Base-by-base conservation (phyloP, 2,329 filamentous ascomycete species). In the Penicillium decumbens region DNA sequence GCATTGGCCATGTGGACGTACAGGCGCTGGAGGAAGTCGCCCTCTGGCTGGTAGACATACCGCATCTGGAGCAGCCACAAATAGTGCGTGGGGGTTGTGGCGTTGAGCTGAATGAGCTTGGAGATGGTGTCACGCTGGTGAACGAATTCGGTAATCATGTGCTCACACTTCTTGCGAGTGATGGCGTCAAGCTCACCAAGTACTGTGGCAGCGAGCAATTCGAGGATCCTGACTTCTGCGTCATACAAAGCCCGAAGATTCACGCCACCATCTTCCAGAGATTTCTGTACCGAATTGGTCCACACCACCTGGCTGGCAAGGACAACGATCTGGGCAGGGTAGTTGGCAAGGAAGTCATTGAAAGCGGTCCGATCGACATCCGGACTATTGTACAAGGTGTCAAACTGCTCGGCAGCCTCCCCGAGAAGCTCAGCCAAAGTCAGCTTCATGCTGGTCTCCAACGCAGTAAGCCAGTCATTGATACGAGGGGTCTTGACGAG, bases 111-210 rank as follows among this genome's bases (percentile, higher is more conserved):
- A 41, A 91, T 80, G 24, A 99, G 82, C 70, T 89, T 95, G 65
- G 92, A 87, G 56, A 97, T 93, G 15, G 87, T 82, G 69, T 98
- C 93, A 53, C 93, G 87, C 71, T 99, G 95, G 68, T 98, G 93
- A 12, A 99, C 93, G 66, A 93, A 97, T 69, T 98, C 95, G 0
- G 95, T 99, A 65, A 99, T 98, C 58, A 98, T 81, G 71, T 96
- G 92, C 70, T 99, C 93, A 71, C 92, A 98, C 76, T 95, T 96
- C 79, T 95, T 95, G 55, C 93, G 82, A 65, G 88, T 83, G 43
- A 96, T 87, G 6, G 89, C 77, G 58, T 91, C 87, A 20, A 98
- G 80, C 63, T 98, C 91, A 33, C 88, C 89, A 13, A 98, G 78
- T 10, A 99, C 93, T 2, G 89, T 92, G 33, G 88, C 81, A 18